phyloP scores from a whole-genome alignment of 2,329 filamentous ascomycete genomes.

The Trichophyton simii region DNA sequence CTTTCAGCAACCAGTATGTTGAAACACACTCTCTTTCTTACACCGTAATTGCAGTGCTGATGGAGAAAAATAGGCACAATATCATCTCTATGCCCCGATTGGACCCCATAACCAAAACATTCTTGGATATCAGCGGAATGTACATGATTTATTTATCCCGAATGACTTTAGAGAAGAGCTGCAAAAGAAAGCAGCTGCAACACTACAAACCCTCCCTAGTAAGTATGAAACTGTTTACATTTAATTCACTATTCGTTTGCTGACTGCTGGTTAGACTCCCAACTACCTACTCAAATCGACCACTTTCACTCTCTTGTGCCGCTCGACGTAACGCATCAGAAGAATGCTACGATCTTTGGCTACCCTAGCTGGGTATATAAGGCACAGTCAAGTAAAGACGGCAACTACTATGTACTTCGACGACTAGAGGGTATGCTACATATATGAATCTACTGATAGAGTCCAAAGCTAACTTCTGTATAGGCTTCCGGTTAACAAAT shows the following conservation, averaged over 20 bases:
- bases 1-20: constrained; percentile 52
- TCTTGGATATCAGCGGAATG: constrained; percentile 69
- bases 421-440: constrained; percentile 57
- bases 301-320: constrained; percentile 88
- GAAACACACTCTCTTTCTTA: not conserved
- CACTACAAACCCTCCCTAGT: constrained; percentile 73
- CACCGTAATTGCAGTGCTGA: constrained; percentile 2
- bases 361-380: constrained; percentile 94
- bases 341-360: constrained; percentile 67
- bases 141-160: constrained; percentile 84
- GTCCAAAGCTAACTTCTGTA: not conserved
- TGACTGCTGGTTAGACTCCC: constrained; percentile 39
- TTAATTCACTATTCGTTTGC: not conserved
- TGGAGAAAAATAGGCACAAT: constrained; percentile 50
- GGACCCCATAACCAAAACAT: constrained; percentile 73
- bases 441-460: not conserved
- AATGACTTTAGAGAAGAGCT: constrained; percentile 78
- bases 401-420: constrained; percentile 73
- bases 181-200: constrained; percentile 76
- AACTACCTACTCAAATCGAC: constrained; percentile 63
- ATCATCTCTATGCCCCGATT: constrained; percentile 83
- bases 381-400: constrained; percentile 76
- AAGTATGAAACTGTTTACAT: constrained; percentile 21
- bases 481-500: constrained; percentile 73
- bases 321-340: constrained; percentile 68